phyloP scores from a whole-genome alignment of 495 filamentous ascomycete genomes.

The Sabuloglossum arenarium region DNA sequence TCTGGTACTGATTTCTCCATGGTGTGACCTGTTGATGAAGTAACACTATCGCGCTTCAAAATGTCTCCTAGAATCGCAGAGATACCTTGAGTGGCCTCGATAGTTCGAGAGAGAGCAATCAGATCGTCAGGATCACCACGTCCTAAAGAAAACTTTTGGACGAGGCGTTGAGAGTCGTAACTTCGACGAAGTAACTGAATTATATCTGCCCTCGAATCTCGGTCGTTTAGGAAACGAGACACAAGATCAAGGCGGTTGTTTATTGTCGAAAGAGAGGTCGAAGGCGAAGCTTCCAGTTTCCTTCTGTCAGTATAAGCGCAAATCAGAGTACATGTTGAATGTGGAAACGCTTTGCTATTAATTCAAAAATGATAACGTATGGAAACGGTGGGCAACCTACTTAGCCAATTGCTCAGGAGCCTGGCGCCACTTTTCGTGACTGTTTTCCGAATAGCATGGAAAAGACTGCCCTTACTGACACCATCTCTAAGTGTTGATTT shows the following conservation, averaged over 20 bases:
- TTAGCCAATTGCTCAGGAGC: constrained; percentile 62
- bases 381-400: constrained; percentile 21
- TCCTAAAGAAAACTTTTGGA: constrained; percentile 83
- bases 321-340: background rate
- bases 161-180: constrained; percentile 70
- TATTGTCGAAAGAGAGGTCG: constrained; percentile 62
- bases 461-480: constrained; percentile 54
- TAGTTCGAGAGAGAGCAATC: constrained; percentile 58
- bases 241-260: constrained; percentile 69
- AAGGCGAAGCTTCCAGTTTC: constrained; percentile 34
- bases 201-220: constrained; percentile 43
- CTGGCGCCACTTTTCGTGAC: constrained; percentile 79
- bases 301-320: background rate
- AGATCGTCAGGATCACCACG: constrained; percentile 91
- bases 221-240: constrained; percentile 40
- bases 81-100: constrained; percentile 56
- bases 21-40: background rate
- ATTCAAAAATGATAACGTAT: background rate
- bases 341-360: background rate
- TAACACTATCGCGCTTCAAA: background rate
- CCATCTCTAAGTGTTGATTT: constrained; percentile 60
- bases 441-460: constrained; percentile 75
- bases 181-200: constrained; percentile 46
- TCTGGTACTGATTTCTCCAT: background rate
- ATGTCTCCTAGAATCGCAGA: constrained; percentile 21